Conservation (phyloP, 495 filamentous ascomycete species). For the Talaromyces borbonicus region DNA sequence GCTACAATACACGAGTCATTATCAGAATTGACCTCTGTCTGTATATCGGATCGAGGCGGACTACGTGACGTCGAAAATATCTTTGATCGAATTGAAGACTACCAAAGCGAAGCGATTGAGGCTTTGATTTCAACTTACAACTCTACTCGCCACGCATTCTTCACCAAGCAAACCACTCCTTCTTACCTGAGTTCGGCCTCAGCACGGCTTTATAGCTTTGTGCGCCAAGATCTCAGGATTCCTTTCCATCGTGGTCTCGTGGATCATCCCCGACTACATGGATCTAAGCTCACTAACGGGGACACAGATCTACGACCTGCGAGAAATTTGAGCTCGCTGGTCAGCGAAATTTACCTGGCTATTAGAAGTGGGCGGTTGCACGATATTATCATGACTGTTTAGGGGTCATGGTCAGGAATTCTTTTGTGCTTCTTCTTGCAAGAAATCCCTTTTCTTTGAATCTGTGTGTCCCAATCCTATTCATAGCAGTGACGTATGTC, state of each 20-base stretch:
- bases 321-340: slow-evolving; percentile 4
- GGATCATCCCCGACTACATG: slow-evolving; percentile 16
- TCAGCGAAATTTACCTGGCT: slow-evolving; percentile 8
- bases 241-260: slow-evolving; percentile 18
- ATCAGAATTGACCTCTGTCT: neutral
- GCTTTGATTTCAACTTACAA: neutral
- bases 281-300: neutral
- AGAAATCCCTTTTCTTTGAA: too few species aligned
- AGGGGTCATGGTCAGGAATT: too few species aligned
- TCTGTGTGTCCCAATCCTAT: too few species aligned
- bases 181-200: slow-evolving; percentile 11
- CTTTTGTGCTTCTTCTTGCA: too few species aligned
- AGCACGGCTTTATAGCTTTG: slow-evolving; percentile 13
- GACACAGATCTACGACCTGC: neutral
- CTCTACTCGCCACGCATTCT: neutral
- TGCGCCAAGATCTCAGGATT: slow-evolving; percentile 15
- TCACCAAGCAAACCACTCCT: slow-evolving; percentile 2
- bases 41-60: neutral
- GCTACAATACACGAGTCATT: slow-evolving; percentile 6
- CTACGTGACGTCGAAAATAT: neutral
- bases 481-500: too few species aligned
- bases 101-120: neutral
- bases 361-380: slow-evolving; percentile 4
- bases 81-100: neutral
- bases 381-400: slow-evolving; percentile 2